These are phyloP conservation scores for Dioscorea dumetorum DNA, from an alignment of 106 monocot species.

Conservation along the genomic window DNA sequence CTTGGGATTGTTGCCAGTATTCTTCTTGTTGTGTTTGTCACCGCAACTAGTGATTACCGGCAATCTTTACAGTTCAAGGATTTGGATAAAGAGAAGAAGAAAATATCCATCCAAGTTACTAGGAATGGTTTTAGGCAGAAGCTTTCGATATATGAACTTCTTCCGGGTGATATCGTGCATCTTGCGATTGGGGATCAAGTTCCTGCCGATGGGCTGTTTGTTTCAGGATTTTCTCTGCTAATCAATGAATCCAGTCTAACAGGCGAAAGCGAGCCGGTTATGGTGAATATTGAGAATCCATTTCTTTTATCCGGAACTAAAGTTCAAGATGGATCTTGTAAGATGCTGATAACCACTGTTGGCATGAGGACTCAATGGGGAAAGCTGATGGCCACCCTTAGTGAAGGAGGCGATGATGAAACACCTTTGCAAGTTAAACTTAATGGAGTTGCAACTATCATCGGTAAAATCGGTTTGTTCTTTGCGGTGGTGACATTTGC, in stretches of 20 bases:
- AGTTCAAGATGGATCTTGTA: conserved; percentile 76
- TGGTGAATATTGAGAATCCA: conserved; percentile 51
- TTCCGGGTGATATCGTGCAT: conserved; percentile 77
- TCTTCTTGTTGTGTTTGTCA: conserved; percentile 62
- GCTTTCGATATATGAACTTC: conserved; percentile 61
- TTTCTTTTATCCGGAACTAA: conserved; percentile 78
- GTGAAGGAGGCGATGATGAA: conserved; percentile 74
- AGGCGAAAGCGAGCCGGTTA: conserved; percentile 67
- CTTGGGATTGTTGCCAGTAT: conserved; percentile 79
- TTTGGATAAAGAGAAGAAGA: conserved; percentile 82
- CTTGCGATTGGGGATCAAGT: conserved; percentile 72
- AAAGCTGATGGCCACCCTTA: conserved; percentile 65
- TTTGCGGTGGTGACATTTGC: conserved; percentile 71
- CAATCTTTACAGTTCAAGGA: conserved; percentile 80
- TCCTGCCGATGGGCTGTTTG: conserved; percentile 70
- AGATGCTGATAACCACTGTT: conserved; percentile 69
- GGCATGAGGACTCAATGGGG: conserved; percentile 88
- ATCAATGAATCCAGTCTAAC: conserved; percentile 77
- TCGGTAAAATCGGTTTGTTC: conserved; percentile 65
- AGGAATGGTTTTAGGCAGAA: conserved; percentile 61
- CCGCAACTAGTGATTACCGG: conserved; percentile 66
- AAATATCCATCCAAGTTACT: conserved; percentile 61
- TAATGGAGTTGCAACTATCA: conserved; percentile 72
- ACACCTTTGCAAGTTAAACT: conserved; percentile 81
- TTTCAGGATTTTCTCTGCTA: conserved; percentile 60